Conservation (phyloP, 768 basidiomycete species). For the Daedaleopsis nitida region DNA sequence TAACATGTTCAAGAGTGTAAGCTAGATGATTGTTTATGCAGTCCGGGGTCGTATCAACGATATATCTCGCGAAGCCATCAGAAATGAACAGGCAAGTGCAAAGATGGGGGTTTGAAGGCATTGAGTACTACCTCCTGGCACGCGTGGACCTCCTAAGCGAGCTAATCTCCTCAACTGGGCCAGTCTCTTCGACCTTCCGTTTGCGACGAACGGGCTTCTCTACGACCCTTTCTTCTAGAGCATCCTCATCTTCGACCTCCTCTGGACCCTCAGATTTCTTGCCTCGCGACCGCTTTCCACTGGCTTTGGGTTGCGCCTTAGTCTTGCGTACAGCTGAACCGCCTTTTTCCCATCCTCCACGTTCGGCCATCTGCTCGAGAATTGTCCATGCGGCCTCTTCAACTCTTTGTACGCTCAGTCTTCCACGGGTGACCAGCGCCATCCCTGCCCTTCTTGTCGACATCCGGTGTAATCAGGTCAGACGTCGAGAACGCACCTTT, state of each 20-base stretch:
- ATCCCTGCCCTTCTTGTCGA: conserved; percentile 49
- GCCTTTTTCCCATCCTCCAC: conserved; percentile 77
- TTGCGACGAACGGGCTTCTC: conserved; percentile 9
- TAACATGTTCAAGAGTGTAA: conserved; percentile 5
- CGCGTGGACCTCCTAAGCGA: conserved; percentile 23
- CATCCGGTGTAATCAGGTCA: background rate
- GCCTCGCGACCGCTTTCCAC: conserved; percentile 2
- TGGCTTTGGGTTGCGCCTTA: conserved; percentile 16
- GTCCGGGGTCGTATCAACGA: background rate
- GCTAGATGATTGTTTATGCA: conserved; percentile 2
- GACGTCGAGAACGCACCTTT: conserved; percentile 48
- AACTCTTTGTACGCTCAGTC: conserved; percentile 88
- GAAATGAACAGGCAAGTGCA: background rate
- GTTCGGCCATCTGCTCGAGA: conserved; percentile 59
- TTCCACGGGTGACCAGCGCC: conserved; percentile 77
- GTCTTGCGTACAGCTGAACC: background rate
- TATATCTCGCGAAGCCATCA: background rate
- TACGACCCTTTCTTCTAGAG: background rate
- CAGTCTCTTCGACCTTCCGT: conserved; percentile 15
- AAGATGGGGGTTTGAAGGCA: background rate
- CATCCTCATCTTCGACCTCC: conserved; percentile 5
- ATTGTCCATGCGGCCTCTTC: conserved; percentile 63
- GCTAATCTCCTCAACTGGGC: background rate
- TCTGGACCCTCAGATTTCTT: background rate
- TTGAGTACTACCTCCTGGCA: conserved; percentile 10